A percentile compares a stretch with the other conserved stretches of the same genome.
Evolutionary conservation across 441 rosid genomes (phyloP).

Genomic region (Dalechampia spathulata): DNA sequence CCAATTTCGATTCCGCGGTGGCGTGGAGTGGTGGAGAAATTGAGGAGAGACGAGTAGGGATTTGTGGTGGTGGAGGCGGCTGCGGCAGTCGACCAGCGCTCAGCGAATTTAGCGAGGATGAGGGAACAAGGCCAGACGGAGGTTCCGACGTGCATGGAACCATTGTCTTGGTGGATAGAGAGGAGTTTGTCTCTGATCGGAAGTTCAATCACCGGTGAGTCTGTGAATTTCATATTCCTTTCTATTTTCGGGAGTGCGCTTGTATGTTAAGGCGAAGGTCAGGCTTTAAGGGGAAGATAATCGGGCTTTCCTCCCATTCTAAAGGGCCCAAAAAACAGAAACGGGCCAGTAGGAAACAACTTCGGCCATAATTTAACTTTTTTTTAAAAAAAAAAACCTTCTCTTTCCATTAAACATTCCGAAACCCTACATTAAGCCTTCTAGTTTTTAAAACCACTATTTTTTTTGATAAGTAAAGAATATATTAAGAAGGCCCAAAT

Average conservation of each 20-base stretch:
- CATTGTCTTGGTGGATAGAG: slow-evolving; percentile 77
- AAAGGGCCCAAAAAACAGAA: no score
- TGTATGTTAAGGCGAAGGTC: neutral
- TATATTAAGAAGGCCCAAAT: no score
- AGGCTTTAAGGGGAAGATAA: neutral
- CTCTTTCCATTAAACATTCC: no score
- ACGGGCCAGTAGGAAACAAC: no score
- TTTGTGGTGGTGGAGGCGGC: slow-evolving; percentile 15
- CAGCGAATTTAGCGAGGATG: slow-evolving; percentile 78
- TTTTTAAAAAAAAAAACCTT: no score
- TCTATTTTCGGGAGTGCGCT: no score
- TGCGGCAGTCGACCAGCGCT: slow-evolving; percentile 53
- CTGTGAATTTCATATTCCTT: slow-evolving; percentile 65
- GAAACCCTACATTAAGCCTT: no score
- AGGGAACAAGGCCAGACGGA: slow-evolving; percentile 90
- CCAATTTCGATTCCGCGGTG: slow-evolving; percentile 79
- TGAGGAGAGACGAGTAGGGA: slow-evolving; percentile 58
- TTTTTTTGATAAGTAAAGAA: no score
- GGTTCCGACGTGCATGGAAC: slow-evolving; percentile 80
- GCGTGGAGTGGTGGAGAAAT: slow-evolving; percentile 31
- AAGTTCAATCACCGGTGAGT: slow-evolving; percentile 73
- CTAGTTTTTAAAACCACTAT: no score
- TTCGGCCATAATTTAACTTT: no score
- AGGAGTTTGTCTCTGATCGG: slow-evolving; percentile 44
- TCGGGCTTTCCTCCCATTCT: no score